Base-by-base conservation (phyloP, 2,329 filamentous ascomycete genomes). In the Cladosporium cucumerinum region DNA sequence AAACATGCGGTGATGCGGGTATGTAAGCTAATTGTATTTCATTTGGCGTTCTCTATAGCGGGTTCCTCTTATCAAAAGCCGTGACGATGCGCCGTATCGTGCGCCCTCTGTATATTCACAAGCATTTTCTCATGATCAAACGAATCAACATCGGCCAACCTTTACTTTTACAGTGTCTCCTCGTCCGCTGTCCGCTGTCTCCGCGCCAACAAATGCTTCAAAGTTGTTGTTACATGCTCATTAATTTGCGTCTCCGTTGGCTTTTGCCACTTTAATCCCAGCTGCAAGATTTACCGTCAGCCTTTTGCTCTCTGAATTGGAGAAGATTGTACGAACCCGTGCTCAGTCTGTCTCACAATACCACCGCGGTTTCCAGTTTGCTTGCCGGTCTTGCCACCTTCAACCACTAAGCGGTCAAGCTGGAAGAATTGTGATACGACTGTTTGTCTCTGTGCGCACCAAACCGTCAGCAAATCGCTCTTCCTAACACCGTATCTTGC, bases 341-440 rank as follows among this genome's bases (percentile, higher is more conserved):
- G 87, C 69, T 94, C 89, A 79, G 92, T 94, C 78, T 93, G 89
- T 75, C 92, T 84, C 62, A 88, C 80, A 67, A 93, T 88, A 52
- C 84, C 87, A 57, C 86, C 89, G 65, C 86, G 82, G n/a, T 82
- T 76, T 3, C 88, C 88, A 36, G 81, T 86, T 75, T 93, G 86
- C 79, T 90, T 92, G 70, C 90, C 90, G 72, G 89, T 87, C 77
- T 92, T 89, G 66, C 91, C 89, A 21, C 91, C 91, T 79, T 99
- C 95, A 0, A 99, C 91, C 16, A 99, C 95, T 78, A 99, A 85
- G 74, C 88, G 85, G 75, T 98, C 93, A 68, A 96, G 79, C 80
- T 97, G 91, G 81, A 92, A 98, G 80, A 98, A 98, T 76, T 96
- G 91, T 76, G 93, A 96, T 74, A 99, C 87, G 59, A 95, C 85